Base-by-base conservation (phyloP, 495 filamentous ascomycete species). In the Corynascus novoguineensis region DNA sequence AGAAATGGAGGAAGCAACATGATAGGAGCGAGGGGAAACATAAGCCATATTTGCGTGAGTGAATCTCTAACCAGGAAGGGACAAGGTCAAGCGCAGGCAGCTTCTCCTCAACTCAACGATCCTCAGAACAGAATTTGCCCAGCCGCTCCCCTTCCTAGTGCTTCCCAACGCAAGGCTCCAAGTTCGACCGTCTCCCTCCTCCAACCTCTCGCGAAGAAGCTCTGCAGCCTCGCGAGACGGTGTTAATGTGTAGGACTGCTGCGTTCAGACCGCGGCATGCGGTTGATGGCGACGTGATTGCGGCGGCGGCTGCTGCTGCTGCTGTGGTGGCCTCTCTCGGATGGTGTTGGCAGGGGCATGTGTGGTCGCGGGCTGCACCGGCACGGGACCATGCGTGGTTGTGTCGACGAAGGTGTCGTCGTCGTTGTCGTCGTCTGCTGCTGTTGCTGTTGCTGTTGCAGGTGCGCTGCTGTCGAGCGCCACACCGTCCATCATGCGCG, bases 101-200 rank as follows among this genome's bases (percentile, higher is more conserved):
- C 17, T 8, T 21, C 19, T 1, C 17, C 11, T 15, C 5, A 22
- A 14, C 35, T 11, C 28, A 40, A 54, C 71, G 73, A 7, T 73
- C 76, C 60, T 81, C 80, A 55, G 79, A 83, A 51, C 76, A 79
- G 63, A 82, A 81, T 51, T 75, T 75, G 9, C 79, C 80, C 53
- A 82, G 60, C 50, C 70, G 64, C 57, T 76, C 68, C 10, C 65
- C 32, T 11, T 65, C 68, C 38, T 70, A 25, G 73, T 66, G 45
- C 63, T 75, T 25, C 73, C 69, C 59, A 81, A 31, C 14, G 73
- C 64, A 31, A 69, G 60, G 3, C 32, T 54, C 53, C 73, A 67
- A 5, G 61, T 63, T 7, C 53, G 64, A 2, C 60, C 66, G 51
- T 75, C 74, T 32, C 73, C 74, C 9, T 70, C 65, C 50, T 75